Evolutionary conservation across 108 stramenopile species (phyloP).

Genomic region (Pseudonitzschia multiseries): DNA sequence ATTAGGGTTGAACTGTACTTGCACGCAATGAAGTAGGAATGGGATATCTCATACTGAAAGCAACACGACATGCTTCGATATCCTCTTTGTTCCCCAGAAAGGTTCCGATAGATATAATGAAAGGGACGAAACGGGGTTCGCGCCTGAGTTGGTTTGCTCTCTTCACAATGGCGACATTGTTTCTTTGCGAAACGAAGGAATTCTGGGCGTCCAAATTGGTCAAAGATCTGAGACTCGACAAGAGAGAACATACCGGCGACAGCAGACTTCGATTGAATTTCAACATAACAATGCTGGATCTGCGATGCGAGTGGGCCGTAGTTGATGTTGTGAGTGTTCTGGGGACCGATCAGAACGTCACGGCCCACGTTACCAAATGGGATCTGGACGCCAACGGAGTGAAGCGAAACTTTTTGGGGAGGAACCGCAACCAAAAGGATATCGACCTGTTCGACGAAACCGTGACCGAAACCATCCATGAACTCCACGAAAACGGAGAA

Average conservation of each 20-base stretch:
- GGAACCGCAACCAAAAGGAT: slow-evolving; percentile 83
- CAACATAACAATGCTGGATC: slow-evolving; percentile 91
- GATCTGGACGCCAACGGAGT: slow-evolving; percentile 85
- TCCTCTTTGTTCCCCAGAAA: slow-evolving; percentile 45
- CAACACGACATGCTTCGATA: background rate
- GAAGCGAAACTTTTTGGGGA: slow-evolving; percentile 60
- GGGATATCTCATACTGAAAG: background rate
- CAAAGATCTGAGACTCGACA: slow-evolving; percentile 77
- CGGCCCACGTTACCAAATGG: slow-evolving; percentile 89
- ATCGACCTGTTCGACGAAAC: slow-evolving; percentile 56
- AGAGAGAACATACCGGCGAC: slow-evolving; percentile 45
- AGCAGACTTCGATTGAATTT: slow-evolving; percentile 79
- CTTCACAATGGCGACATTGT: slow-evolving; percentile 65
- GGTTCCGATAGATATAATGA: slow-evolving; percentile 81
- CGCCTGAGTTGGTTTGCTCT: slow-evolving; percentile 64
- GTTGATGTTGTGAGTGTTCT: slow-evolving; percentile 73
- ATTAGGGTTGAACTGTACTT: background rate
- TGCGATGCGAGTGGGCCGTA: slow-evolving; percentile 86
- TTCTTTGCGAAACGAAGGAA: slow-evolving; percentile 83
- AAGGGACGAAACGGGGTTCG: slow-evolving; percentile 72
- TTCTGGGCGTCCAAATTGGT: slow-evolving; percentile 59
- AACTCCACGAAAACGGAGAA: slow-evolving; percentile 81
- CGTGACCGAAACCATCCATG: slow-evolving; percentile 80
- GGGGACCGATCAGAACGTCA: slow-evolving; percentile 95
- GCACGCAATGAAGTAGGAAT: background rate